These are phyloP conservation scores for Globisporangium orthogonon DNA, from an alignment of 352 stramenopile genomes.

Conservation along the genomic window DNA sequence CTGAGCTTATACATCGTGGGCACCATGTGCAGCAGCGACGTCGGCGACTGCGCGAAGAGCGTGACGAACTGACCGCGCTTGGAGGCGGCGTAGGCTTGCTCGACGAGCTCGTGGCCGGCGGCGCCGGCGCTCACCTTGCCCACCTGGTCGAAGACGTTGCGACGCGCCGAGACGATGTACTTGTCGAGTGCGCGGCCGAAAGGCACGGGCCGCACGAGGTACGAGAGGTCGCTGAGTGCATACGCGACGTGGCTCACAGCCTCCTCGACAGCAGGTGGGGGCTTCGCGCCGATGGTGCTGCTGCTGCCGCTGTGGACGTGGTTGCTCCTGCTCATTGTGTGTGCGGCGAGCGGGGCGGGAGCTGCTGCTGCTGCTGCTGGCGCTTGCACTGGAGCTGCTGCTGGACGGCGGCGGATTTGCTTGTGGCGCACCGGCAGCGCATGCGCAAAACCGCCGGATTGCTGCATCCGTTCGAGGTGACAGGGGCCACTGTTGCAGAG, in stretches of 20 bases:
- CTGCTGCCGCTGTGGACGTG: too few species aligned
- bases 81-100: slow-evolving; percentile 53
- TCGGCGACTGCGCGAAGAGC: slow-evolving; percentile 85
- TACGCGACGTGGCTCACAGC: slow-evolving; percentile 77
- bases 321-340: background rate
- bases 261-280: slow-evolving; percentile 44
- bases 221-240: slow-evolving; percentile 71
- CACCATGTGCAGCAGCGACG: slow-evolving; percentile 87
- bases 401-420: slow-evolving; percentile 2
- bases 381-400: background rate
- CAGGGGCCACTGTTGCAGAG: background rate
- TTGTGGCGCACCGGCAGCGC: background rate
- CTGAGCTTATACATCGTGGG: slow-evolving; percentile 94
- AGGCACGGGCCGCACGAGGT: slow-evolving; percentile 55
- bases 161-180: slow-evolving; percentile 62
- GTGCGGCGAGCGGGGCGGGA: background rate
- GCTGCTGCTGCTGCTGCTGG: background rate
- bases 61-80: slow-evolving; percentile 83
- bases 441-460: slow-evolving; percentile 6
- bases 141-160: slow-evolving; percentile 79
- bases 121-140: slow-evolving; percentile 41
- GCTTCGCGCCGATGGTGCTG: background rate
- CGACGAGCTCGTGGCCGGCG: slow-evolving; percentile 57
- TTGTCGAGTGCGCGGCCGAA: slow-evolving; percentile 58
- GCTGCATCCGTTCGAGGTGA: background rate